phyloP scores from a whole-genome alignment of 169 alveolate species.

The Babesia microti region DNA sequence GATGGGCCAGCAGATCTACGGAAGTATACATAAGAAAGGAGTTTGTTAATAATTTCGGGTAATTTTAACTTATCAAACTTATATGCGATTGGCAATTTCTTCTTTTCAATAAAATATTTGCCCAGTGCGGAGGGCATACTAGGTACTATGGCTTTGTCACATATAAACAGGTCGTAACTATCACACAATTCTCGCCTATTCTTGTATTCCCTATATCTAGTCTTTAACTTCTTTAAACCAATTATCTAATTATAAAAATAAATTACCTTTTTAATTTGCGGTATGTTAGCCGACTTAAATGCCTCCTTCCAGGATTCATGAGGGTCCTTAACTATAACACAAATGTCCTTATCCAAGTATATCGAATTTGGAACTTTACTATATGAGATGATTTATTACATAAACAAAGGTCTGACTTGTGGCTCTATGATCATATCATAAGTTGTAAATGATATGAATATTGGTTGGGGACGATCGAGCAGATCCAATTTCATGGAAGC shows the following conservation, averaged over 20 bases:
- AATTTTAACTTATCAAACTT: no score
- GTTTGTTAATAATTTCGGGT: no score
- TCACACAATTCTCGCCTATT: slow-evolving; percentile 20
- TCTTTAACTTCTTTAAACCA: slow-evolving; percentile 24
- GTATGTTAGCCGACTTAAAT: slow-evolving; percentile 11
- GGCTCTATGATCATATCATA: no score
- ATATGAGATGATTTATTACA: no score
- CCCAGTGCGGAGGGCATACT: slow-evolving; percentile 39
- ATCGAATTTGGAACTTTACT: slow-evolving; percentile 22
- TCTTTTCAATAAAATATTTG: slow-evolving; percentile 35
- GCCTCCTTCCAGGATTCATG: slow-evolving; percentile 39
- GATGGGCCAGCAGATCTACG: no score
- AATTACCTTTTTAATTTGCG: slow-evolving; percentile 36
- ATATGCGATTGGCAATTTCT: no score
- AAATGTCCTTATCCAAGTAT: slow-evolving; percentile 32
- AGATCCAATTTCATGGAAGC: no score
- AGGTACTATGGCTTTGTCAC: slow-evolving; percentile 40
- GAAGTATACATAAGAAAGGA: no score
- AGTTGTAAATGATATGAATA: background rate
- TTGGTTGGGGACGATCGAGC: background rate
- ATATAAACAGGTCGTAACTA: slow-evolving; percentile 34
- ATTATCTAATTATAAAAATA: slow-evolving; percentile 12
- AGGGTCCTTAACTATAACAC: slow-evolving; percentile 42
- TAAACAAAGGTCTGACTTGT: no score
- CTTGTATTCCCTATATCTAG: slow-evolving; percentile 27